Percentiles rank a stretch among this genome's conserved stretches.
These are phyloP conservation scores for Cenococcum geophilum DNA, from an alignment of 495 filamentous ascomycete genomes.

Conservation along the genomic window DNA sequence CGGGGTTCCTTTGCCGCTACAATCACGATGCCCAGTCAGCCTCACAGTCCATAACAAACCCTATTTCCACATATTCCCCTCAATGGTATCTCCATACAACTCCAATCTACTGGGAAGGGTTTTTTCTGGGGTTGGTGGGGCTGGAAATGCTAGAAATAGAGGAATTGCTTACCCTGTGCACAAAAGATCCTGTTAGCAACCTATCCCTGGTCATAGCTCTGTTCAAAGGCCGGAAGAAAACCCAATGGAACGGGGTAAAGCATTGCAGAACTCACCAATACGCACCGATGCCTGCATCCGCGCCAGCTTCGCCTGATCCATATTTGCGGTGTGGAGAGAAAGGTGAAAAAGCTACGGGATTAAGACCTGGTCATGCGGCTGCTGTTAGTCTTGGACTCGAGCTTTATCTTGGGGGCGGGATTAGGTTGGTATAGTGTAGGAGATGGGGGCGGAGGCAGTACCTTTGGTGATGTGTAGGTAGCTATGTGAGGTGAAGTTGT, in stretches of 20 bases:
- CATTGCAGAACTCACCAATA: conserved; percentile 58
- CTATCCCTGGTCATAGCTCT: not conserved
- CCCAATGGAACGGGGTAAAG: conserved; percentile 10
- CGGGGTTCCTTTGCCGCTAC: conserved; percentile 95
- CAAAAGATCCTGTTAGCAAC: not conserved
- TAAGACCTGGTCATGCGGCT: not conserved
- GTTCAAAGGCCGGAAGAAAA: conserved; percentile 10
- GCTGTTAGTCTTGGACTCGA: not conserved
- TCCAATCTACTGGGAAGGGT: not conserved
- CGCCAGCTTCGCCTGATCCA: conserved; percentile 70
- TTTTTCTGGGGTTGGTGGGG: not conserved
- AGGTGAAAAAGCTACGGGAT: conserved; percentile 2
- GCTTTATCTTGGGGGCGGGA: not conserved
- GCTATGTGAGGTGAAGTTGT: not conserved
- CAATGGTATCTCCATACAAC: not conserved
- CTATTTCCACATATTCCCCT: not conserved
- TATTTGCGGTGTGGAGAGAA: conserved; percentile 40
- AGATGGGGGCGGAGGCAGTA: not conserved
- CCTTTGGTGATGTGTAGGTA: not conserved
- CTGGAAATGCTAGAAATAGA: not conserved
- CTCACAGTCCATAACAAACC: not conserved
- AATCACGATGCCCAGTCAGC: conserved; percentile 3
- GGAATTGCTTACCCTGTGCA: conserved; percentile 2
- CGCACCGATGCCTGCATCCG: conserved; percentile 71
- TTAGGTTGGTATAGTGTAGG: not conserved